Percentiles rank a stretch among this genome's conserved stretches.
Conservation (phyloP, 768 basidiomycete species). For the Tylopilus sp. region DNA sequence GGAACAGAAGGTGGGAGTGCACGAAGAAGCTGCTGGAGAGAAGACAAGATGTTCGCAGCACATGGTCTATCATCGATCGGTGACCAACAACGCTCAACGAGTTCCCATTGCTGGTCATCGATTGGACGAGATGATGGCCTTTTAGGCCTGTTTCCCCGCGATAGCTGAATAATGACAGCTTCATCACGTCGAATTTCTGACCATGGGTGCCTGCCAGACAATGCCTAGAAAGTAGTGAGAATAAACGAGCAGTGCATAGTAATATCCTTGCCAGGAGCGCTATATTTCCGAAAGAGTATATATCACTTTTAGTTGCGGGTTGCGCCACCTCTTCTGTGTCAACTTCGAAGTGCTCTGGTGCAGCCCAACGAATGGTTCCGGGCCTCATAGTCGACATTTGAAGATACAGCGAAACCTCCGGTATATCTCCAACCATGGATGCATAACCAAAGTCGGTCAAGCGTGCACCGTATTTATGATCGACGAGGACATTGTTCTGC, state of each 20-base stretch:
- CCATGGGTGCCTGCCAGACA: constrained; percentile 9
- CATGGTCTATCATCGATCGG: neutral
- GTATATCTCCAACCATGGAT: constrained; percentile 1
- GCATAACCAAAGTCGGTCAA: constrained; percentile 6
- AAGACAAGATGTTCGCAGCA: neutral
- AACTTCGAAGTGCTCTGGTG: constrained; percentile 27
- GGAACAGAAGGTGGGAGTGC: neutral
- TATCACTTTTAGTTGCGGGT: constrained; percentile 6
- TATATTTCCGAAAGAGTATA: constrained; percentile 30
- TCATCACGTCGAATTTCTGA: neutral
- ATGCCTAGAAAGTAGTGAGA: constrained; percentile 15
- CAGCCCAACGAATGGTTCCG: constrained; percentile 43
- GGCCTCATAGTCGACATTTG: constrained; percentile 27
- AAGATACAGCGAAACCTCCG: neutral
- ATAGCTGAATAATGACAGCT: neutral
- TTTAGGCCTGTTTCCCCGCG: neutral
- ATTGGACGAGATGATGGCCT: neutral
- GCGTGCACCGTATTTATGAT: neutral
- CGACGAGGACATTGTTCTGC: constrained; percentile 7
- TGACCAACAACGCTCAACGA: constrained; percentile 6
- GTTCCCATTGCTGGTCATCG: constrained; percentile 2
- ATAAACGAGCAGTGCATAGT: neutral
- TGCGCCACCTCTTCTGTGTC: constrained; percentile 3
- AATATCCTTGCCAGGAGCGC: constrained; percentile 10
- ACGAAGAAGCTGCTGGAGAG: neutral